phyloP scores from a whole-genome alignment of 345 rosid genomes.

The Linum tenue region DNA sequence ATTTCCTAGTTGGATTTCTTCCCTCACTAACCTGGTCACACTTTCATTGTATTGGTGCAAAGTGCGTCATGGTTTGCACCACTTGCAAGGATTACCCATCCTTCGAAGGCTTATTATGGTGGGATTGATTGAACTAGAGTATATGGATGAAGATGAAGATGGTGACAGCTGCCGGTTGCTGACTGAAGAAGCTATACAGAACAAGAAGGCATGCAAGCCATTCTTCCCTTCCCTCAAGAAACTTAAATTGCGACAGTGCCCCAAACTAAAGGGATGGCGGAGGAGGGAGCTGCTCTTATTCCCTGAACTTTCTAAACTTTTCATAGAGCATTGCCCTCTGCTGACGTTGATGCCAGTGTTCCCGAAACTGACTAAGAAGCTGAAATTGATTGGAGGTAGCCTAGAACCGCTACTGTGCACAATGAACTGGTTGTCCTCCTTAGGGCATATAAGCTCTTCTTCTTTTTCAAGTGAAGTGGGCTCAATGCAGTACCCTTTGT shows the following conservation, averaged over 20 bases:
- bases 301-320: background rate
- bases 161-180: too few species aligned
- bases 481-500: too few species aligned
- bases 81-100: background rate
- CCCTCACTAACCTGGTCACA: background rate
- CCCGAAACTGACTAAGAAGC: background rate
- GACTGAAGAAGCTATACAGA: too few species aligned
- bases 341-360: background rate
- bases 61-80: background rate
- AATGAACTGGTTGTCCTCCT: too few species aligned
- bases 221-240: background rate
- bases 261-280: background rate
- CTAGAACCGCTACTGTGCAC: background rate
- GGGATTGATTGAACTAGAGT: background rate
- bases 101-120: background rate
- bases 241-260: background rate
- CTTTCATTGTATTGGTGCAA: background rate
- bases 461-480: too few species aligned
- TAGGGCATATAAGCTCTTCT: too few species aligned
- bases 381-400: background rate
- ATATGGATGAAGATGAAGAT: background rate
- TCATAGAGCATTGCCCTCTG: background rate
- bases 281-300: background rate
- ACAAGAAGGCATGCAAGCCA: background rate
- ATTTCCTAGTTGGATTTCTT: background rate